phyloP scores from a whole-genome alignment of 1,139 yeast genomes.

The Pichia terricola region DNA sequence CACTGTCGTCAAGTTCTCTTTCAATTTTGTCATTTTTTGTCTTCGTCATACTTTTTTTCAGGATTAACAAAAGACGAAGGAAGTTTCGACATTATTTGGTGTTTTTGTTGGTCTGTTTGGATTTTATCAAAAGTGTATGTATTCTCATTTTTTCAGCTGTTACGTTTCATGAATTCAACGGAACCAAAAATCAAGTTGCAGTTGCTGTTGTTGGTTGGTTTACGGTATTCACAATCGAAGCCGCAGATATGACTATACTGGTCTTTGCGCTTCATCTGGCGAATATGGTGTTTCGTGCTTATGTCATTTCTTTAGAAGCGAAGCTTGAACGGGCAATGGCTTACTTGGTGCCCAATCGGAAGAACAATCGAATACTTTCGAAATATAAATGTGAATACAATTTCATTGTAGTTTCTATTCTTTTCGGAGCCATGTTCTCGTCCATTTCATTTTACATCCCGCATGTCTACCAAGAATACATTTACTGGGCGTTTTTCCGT shows the following conservation, averaged over 20 bases:
- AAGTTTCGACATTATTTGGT: conserved; percentile 70
- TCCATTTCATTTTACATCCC: conserved; percentile 56
- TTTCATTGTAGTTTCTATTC: conserved; percentile 50
- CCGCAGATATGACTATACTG: conserved; percentile 78
- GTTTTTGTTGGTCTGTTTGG: conserved; percentile 56
- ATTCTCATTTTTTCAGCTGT: conserved; percentile 64
- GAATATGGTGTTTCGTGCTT: conserved; percentile 47
- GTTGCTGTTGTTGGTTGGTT: conserved; percentile 78
- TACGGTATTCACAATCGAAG: conserved; percentile 76
- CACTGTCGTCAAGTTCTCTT: conserved; percentile 30
- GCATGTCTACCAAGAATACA: conserved; percentile 50
- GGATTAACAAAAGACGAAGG: conserved; percentile 51
- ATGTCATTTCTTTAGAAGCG: neutral
- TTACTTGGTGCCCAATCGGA: too few relatives aligned
- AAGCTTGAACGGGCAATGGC: too few relatives aligned
- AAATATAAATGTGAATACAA: conserved; percentile 42
- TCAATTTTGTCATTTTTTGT: conserved; percentile 48
- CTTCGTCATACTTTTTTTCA: conserved; percentile 45
- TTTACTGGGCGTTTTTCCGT: conserved; percentile 71
- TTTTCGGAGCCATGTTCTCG: conserved; percentile 63
- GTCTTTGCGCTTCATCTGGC: conserved; percentile 81
- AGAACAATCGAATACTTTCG: neutral
- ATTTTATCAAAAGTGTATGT: conserved; percentile 64
- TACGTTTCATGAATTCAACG: conserved; percentile 34
- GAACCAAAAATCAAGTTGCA: conserved; percentile 36